phyloP scores from a whole-genome alignment of 1,284 basidiomycete genomes.

The Cutaneotrichosporon sp. region DNA sequence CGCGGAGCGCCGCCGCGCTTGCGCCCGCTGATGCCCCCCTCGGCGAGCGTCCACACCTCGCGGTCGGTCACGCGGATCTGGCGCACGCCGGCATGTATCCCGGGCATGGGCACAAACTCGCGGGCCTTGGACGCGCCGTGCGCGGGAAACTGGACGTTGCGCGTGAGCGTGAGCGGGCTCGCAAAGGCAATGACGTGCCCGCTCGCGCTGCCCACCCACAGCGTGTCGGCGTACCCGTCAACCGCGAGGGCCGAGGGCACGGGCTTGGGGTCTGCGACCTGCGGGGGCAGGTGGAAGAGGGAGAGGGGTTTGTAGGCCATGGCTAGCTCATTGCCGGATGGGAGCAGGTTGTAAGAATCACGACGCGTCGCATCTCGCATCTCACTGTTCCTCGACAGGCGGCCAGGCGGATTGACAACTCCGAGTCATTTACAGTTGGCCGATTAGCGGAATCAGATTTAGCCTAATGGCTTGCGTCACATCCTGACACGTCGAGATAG shows the following conservation, averaged over 20 bases:
- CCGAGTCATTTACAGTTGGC: neutral
- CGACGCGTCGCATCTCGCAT: neutral
- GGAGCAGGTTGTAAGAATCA: neutral
- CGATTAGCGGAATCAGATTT: slow-evolving; percentile 3
- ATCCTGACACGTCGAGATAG: slow-evolving; percentile 8
- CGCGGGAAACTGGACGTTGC: slow-evolving; percentile 67
- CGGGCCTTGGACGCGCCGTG: slow-evolving; percentile 58
- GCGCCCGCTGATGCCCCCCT: slow-evolving; percentile 50
- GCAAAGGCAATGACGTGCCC: slow-evolving; percentile 76
- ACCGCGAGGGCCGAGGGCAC: slow-evolving; percentile 70
- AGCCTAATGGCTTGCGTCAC: slow-evolving; percentile 4
- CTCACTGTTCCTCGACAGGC: neutral
- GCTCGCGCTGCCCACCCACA: slow-evolving; percentile 79
- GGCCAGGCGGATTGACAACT: neutral
- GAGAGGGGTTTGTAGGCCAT: slow-evolving; percentile 47
- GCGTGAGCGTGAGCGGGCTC: slow-evolving; percentile 58
- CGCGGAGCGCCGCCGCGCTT: slow-evolving; percentile 51
- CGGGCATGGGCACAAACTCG: slow-evolving; percentile 23
- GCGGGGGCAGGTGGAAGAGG: slow-evolving; percentile 48
- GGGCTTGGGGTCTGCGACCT: slow-evolving; percentile 42
- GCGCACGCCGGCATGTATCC: slow-evolving; percentile 57
- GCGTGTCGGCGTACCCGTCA: slow-evolving; percentile 83
- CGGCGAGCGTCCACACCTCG: slow-evolving; percentile 60
- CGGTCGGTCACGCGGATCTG: slow-evolving; percentile 73
- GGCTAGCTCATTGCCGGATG: slow-evolving; percentile 17